Percentiles rank a stretch among this genome's conserved stretches.
phyloP scores from a whole-genome alignment of 1,284 basidiomycete species.

The Sanghuangporus sanghuang region DNA sequence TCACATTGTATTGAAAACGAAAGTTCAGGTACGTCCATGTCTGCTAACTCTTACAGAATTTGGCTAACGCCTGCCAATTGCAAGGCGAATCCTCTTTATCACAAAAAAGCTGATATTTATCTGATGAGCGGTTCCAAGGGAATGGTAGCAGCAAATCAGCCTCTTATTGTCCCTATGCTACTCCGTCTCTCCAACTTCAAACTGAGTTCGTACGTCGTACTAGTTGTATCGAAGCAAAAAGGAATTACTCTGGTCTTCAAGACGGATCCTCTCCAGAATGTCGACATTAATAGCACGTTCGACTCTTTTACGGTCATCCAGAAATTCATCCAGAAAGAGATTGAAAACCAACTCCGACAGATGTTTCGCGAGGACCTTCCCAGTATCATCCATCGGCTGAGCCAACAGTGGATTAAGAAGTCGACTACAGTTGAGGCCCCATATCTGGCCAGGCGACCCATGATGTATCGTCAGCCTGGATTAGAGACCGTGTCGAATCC shows the following conservation, averaged over 20 bases:
- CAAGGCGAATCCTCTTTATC: slow-evolving; percentile 93
- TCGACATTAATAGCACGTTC: slow-evolving; percentile 96
- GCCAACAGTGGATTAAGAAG: slow-evolving; percentile 86
- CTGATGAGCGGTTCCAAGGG: slow-evolving; percentile 71
- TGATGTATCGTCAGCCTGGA: slow-evolving; percentile 28
- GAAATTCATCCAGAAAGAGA: slow-evolving; percentile 94
- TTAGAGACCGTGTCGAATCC: slow-evolving; percentile 31
- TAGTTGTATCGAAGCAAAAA: slow-evolving; percentile 95
- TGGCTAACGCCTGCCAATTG: slow-evolving; percentile 15
- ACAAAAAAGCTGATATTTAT: slow-evolving; percentile 80
- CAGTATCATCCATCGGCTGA: slow-evolving; percentile 93
- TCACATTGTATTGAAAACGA: slow-evolving; percentile 91
- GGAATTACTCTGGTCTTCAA: slow-evolving; percentile 99
- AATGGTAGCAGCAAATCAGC: slow-evolving; percentile 89
- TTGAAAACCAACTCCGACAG: slow-evolving; percentile 93
- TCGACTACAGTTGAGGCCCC: slow-evolving; percentile 75
- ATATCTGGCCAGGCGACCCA: slow-evolving; percentile 51
- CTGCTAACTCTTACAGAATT: not conserved
- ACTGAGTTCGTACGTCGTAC: slow-evolving; percentile 93
- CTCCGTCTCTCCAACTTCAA: slow-evolving; percentile 93
- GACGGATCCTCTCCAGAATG: slow-evolving; percentile 97
- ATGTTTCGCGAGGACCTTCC: slow-evolving; percentile 98
- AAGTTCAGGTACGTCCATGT: slow-evolving; percentile 75
- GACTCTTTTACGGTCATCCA: slow-evolving; percentile 98
- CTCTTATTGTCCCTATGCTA: slow-evolving; percentile 96